Evolutionary conservation across 805 yeast species (phyloP), one percentile per base, ranked within the genome.

Genomic region (Saturnispora kantuleensis): DNA sequence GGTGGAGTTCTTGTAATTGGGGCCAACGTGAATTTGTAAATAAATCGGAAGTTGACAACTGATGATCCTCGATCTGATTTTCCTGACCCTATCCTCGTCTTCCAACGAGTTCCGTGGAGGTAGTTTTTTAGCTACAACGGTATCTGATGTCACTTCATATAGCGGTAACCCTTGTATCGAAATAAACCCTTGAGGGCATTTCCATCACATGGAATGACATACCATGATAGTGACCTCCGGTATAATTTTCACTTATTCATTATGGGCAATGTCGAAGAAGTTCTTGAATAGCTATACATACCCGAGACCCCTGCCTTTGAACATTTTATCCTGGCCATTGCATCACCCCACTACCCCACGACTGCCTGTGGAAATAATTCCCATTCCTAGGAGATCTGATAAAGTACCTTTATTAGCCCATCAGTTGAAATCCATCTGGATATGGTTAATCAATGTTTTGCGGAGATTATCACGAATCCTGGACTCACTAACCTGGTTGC

Each of bases 61-160:
- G 52, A 52, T 52, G 55, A 52, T 44, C 45, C 34, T 36, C 35
- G 44, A 37, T 35, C 37, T 43, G 32, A 46, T 42, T 49, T 47
- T 42, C 52, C 52, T 52, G 55, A 52, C 53, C 39, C 48, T 38
- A 45, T 45, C 49, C 52, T 41, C 52, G 54, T 51, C 52, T 51
- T 50, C 51, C 52, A 45, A 48, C 51, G 52, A 39, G 55, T 47
- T 45, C 43, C 42, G 44, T 52, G 55, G 50, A 48, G 51, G 54
- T 38, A 43, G 48, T 46, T 44, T 45, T 42, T 41, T 35, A 65
- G 62, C 66, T 62, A 62, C 66, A 62, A 62, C 66, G 66, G 66
- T 62, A 62, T 62, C 66, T 62, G 66, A 59, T 34, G 29, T 35
- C 38, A 15, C 35, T 15, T 31, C 10, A 7, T 21, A 26, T 12